Conservation (phyloP, 371 early-diverging fungal genomes). For the Mortierella sp. region DNA sequence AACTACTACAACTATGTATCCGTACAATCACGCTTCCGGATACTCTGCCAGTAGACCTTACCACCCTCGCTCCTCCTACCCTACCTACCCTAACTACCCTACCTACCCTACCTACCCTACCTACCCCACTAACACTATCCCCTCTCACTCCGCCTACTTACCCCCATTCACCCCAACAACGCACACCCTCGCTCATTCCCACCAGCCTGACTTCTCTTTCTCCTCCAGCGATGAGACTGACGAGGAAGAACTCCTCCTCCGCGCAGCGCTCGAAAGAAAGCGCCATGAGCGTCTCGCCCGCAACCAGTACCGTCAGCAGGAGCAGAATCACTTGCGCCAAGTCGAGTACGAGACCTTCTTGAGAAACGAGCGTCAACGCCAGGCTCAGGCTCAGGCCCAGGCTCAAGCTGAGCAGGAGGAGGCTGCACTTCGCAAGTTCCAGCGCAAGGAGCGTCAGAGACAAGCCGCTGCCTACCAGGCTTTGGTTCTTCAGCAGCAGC, state of each 20-base stretch:
- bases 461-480: slow-evolving; percentile 25
- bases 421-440: slow-evolving; percentile 34
- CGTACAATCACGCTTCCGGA: background rate
- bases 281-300: slow-evolving; percentile 38
- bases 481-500: slow-evolving; percentile 13
- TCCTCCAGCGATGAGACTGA: slow-evolving; percentile 26
- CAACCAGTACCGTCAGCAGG: slow-evolving; percentile 27
- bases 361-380: slow-evolving; percentile 21
- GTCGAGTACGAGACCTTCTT: slow-evolving; percentile 27
- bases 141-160: background rate
- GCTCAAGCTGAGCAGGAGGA: slow-evolving; percentile 30
- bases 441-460: slow-evolving; percentile 17
- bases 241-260: slow-evolving; percentile 48
- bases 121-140: background rate
- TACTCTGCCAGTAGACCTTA: background rate
- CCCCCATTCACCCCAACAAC: background rate
- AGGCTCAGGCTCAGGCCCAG: slow-evolving; percentile 14
- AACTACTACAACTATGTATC: background rate
- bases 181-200: background rate
- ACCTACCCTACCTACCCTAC: background rate
- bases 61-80: background rate
- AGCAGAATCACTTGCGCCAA: slow-evolving; percentile 1
- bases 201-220: background rate
- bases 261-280: slow-evolving; percentile 49
- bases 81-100: background rate